Base-by-base conservation (phyloP, 768 basidiomycete species). In the Lactifluus rugatus region DNA sequence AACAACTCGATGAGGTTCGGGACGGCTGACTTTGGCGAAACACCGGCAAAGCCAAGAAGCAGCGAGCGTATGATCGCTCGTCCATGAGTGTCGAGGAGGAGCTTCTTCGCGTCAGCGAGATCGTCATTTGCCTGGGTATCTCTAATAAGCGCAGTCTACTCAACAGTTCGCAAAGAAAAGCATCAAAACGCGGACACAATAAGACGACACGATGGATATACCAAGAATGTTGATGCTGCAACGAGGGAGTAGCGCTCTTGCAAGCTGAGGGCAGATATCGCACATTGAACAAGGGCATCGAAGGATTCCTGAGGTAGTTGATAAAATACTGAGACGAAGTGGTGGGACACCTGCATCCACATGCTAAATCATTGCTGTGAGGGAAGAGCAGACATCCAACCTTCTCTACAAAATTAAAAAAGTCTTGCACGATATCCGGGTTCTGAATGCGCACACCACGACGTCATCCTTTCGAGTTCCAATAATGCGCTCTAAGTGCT, bases 351-450 rank as follows among this genome's bases (percentile, higher is more conserved):
- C 73, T 73, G 51, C 10, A 6, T n/a, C 25, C 31, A 49, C 17
- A 14, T 28, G 25, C 28, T 0, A 55, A 57, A 21, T 53, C 21
- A 10, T 17, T 26, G 37, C 5, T 16, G n/a, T 17, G 6, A 21
- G 23, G 1, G 16, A 9, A 16, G 39, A 32, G n/a, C 4, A 7
- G 3, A 41, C 45, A 5, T 34, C 79, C 48, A 60, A 89, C 89
- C 46, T 81, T 78, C 46, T 91, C 89, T 76, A 89, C 78, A 67
- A 84, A 93, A 9, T 77, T 77, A 71, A 94, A 95, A 70, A 93
- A 94, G 25, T 83, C 84, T 67, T 93, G 91, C 16, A 92, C 89
- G 26, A 95, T 81, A 68, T 95, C 93, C 0, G 93, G 93, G 66
- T 95, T 91, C 91, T 95, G 34, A 14, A 42, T 14, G 16, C 23